These are phyloP conservation scores for Avena insularis DNA, from an alignment of 176 grass and related monocot genomes.

Conservation along the genomic window DNA sequence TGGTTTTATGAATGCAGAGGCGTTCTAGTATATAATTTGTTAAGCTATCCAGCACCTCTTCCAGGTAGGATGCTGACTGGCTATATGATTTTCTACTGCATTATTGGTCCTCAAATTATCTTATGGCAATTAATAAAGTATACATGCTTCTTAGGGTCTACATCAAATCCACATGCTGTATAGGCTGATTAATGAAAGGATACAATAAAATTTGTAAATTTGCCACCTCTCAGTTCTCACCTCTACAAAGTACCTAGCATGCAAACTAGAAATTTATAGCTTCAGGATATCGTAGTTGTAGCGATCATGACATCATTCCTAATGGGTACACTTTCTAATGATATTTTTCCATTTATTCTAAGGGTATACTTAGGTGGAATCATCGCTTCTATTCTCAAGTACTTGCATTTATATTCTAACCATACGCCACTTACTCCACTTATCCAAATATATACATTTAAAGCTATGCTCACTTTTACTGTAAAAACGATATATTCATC, in stretches of 20 bases:
- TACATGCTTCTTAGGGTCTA: slow-evolving; percentile 30
- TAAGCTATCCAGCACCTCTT: slow-evolving; percentile 29
- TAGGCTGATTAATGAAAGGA: not conserved
- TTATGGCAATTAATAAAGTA: slow-evolving; percentile 22
- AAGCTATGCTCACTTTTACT: not conserved
- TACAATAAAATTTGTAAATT: not conserved
- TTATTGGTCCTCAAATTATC: slow-evolving; percentile 16
- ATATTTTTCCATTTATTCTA: slow-evolving; percentile 1
- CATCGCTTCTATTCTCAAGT: slow-evolving; percentile 6
- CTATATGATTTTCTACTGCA: slow-evolving; percentile 43
- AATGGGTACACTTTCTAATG: not conserved
- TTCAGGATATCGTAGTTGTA: slow-evolving; percentile 11
- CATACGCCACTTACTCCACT: no score
- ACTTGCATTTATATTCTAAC: no score
- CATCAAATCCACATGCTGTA: slow-evolving; percentile 32
- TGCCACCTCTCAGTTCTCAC: not conserved
- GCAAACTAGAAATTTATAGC: slow-evolving; percentile 1
- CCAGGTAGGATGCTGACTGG: slow-evolving; percentile 38
- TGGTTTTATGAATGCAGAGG: not conserved
- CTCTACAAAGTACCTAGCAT: slow-evolving; percentile 26
- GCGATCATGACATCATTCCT: slow-evolving; percentile 15
- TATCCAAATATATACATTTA: no score
- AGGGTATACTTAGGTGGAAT: not conserved
- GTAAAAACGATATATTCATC: no score
- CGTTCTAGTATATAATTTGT: slow-evolving; percentile 21